A percentile compares a stretch with the other conserved stretches of the same genome.
These are phyloP conservation scores for Solanum sejunctum DNA, from an alignment of 257 asterid genomes.

Conservation along the genomic window DNA sequence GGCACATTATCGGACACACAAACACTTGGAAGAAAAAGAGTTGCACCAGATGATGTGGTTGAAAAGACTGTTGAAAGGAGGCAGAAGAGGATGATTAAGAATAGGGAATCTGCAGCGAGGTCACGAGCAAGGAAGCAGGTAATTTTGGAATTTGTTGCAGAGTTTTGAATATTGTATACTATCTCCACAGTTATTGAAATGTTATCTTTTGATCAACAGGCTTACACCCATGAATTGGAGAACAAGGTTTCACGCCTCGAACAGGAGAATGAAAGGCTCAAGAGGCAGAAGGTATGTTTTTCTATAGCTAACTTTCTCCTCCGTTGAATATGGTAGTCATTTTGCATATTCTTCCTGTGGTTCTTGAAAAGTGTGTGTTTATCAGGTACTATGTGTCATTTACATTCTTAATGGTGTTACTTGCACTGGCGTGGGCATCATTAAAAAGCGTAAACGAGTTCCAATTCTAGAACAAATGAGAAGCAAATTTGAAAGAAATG, in stretches of 20 bases:
- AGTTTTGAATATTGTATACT: neutral
- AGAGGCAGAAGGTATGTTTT: constrained; percentile 53
- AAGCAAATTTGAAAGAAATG: neutral
- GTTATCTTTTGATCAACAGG: constrained; percentile 32
- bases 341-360: neutral
- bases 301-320: neutral
- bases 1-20: constrained; percentile 65
- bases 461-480: neutral
- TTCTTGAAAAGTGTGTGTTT: neutral
- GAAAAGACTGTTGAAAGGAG: constrained; percentile 80
- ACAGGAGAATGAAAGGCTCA: constrained; percentile 87
- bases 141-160: neutral
- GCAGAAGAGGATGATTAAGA: constrained; percentile 95
- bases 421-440: neutral
- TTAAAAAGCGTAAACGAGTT: neutral
- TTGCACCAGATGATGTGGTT: constrained; percentile 62
- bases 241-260: constrained; percentile 77
- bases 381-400: neutral
- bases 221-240: constrained; percentile 92
- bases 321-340: neutral
- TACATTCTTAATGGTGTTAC: neutral
- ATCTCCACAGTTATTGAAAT: neutral
- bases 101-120: constrained; percentile 91
- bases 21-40: constrained; percentile 60
- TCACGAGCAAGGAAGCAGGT: constrained; percentile 97